Base-by-base conservation (phyloP, 129 eudicot species). In the Flaveria brownii region DNA sequence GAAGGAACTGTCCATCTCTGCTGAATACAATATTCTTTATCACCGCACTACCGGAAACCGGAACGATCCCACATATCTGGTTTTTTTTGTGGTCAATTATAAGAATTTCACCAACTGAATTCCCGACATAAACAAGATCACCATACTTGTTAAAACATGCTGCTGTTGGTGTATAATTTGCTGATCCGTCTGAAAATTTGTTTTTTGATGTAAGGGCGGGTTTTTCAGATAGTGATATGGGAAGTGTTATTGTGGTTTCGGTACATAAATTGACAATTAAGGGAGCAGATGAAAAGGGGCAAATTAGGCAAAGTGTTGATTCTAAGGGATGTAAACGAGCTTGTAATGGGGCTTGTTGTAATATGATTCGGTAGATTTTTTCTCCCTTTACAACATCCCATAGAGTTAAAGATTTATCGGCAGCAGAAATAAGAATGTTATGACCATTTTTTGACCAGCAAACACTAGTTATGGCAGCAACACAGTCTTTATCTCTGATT, bases 221-320 rank as follows among this genome's bases (percentile, higher is more conserved):
- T 46, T 70, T 52, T 41, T 83, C 93, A 45, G 99, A 73, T 14
- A 63, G 49, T 72, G 91, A 91, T 17, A 84, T 85, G 16, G 97
- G 97, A 80, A 94, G 90, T 16, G 80, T 80, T 42, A 82, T 89
- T 17, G 88, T 83, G 86, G 61, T 76, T 83, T 78, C 81, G 5
- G 85, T 55, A 36, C 45, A 62, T 76, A 94, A 61, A 73, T 94
- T 90, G 9, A 94, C 96, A 52, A 94, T 91, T 87, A 94, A 66
- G 13, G 99, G 99, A 74, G 97, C 99, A 59, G 99, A 91, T 8
- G 97, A 91, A 26, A 94, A 84, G 3, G 99, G 96, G 68, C 99
- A 94, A 9, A 83, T 96, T 20, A 94, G 72, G 82, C 97, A 94
- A 76, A 86, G 77, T 23, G 92, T 82, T 49, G 94, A 90, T 18